Evolutionary conservation across 1,284 basidiomycete species (phyloP).

Genomic region (Jaminaea rosea): DNA sequence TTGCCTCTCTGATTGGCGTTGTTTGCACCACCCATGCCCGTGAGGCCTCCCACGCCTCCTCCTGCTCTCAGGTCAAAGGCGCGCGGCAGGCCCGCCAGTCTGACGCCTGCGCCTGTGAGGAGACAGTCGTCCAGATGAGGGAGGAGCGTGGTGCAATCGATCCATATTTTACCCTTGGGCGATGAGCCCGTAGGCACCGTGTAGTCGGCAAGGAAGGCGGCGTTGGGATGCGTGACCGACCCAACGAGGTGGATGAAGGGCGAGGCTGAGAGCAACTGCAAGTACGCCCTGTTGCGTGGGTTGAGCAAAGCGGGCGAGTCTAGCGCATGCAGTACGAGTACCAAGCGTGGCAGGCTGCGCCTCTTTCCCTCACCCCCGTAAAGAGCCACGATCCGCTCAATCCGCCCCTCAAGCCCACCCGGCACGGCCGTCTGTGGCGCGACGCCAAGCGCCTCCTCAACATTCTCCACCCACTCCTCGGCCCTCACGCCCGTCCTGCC

Average conservation of each 20-base stretch:
- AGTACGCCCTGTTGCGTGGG: background rate
- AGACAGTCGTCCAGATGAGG: slow-evolving; percentile 6
- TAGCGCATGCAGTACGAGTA: slow-evolving; percentile 1
- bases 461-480: slow-evolving; percentile 4
- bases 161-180: slow-evolving; percentile 1
- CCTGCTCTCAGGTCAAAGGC: slow-evolving; percentile 2
- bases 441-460: slow-evolving; percentile 2
- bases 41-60: background rate
- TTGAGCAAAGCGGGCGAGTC: background rate
- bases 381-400: background rate
- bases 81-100: slow-evolving; percentile 2
- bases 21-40: background rate
- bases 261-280: background rate
- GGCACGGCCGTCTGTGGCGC: background rate
- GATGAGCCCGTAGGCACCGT: too few species aligned
- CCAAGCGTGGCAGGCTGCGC: background rate
- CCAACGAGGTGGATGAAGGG: slow-evolving; percentile 1
- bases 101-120: background rate
- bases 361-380: background rate
- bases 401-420: background rate
- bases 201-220: background rate
- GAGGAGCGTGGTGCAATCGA: slow-evolving; percentile 5
- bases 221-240: slow-evolving; percentile 2
- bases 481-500: slow-evolving; percentile 2
- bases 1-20: background rate